A percentile compares a stretch with the other conserved stretches of the same genome.
phyloP scores from a whole-genome alignment of 2,329 filamentous ascomycete species.

The Tolypocladium guangdongense region DNA sequence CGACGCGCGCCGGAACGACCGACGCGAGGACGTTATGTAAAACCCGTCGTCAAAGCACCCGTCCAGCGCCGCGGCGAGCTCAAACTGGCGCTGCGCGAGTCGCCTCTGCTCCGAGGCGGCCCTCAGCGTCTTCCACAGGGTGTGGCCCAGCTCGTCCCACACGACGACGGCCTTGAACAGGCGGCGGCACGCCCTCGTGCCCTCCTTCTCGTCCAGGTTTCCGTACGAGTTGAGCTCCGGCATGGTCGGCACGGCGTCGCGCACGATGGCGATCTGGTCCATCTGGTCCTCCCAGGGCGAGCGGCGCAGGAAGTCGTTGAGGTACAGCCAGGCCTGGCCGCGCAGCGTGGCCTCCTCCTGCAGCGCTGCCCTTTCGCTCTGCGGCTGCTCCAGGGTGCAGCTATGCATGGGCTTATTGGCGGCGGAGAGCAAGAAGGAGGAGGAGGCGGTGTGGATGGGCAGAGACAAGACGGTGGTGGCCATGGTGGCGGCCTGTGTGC shows the following conservation, averaged over 20 bases:
- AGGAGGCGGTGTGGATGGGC: constrained; percentile 1
- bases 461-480: neutral
- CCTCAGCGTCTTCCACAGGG: constrained; percentile 19
- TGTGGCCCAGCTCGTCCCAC: constrained; percentile 25
- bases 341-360: constrained; percentile 19
- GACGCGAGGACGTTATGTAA: neutral
- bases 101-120: constrained; percentile 7
- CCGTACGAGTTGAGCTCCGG: constrained; percentile 22
- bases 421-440: constrained; percentile 8
- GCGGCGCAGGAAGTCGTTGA: constrained; percentile 17
- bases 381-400: constrained; percentile 9
- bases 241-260: constrained; percentile 22
- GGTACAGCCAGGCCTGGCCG: constrained; percentile 19
- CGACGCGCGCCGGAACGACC: neutral
- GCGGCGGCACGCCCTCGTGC: constrained; percentile 23
- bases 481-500: neutral
- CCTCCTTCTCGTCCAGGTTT: constrained; percentile 19
- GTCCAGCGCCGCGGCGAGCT: neutral
- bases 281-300: constrained; percentile 19
- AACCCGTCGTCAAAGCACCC: neutral
- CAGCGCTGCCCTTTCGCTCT: constrained; percentile 11
- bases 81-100: constrained; percentile 2
- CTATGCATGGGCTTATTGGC: constrained; percentile 10
- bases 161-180: constrained; percentile 27
- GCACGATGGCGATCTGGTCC: constrained; percentile 22